Evolutionary conservation across 202 grass and related monocot genomes (phyloP).

Genomic region (Musa balbisiana): DNA sequence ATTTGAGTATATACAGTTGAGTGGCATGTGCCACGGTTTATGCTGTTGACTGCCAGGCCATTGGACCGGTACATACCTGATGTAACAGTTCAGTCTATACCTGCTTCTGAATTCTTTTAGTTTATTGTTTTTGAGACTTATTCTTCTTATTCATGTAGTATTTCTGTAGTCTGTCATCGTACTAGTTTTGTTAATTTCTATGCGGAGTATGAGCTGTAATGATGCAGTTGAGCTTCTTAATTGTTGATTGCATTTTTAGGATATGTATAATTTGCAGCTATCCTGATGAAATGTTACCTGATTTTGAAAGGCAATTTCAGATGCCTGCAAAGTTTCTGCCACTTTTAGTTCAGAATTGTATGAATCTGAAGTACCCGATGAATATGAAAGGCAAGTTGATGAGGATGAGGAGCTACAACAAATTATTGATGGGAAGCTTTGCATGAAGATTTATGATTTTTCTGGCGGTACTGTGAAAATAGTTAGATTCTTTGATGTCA

Average conservation of each 20-base stretch:
- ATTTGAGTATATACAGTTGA: too few relatives aligned
- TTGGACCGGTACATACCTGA: too few relatives aligned
- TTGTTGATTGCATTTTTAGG: neutral
- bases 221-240: neutral
- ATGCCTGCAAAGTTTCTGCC: slow-evolving; percentile 58
- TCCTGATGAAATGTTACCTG: slow-evolving; percentile 2
- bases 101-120: neutral
- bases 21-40: too few relatives aligned
- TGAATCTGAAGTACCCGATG: slow-evolving; percentile 56
- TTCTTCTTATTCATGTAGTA: neutral
- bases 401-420: slow-evolving; percentile 81
- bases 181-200: neutral
- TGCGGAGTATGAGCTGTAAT: neutral
- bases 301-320: slow-evolving; percentile 64
- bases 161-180: too few relatives aligned
- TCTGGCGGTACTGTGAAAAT: slow-evolving; percentile 33
- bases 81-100: neutral
- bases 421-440: slow-evolving; percentile 83
- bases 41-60: too few relatives aligned
- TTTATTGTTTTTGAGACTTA: neutral
- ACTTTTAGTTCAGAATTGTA: slow-evolving; percentile 49
- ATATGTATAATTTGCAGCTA: neutral
- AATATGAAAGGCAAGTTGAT: slow-evolving; percentile 52
- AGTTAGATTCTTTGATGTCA: slow-evolving; percentile 17
- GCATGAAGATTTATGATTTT: slow-evolving; percentile 82